phyloP scores from a whole-genome alignment of 202 grass and related monocot species.

The Panicum virgatum region DNA sequence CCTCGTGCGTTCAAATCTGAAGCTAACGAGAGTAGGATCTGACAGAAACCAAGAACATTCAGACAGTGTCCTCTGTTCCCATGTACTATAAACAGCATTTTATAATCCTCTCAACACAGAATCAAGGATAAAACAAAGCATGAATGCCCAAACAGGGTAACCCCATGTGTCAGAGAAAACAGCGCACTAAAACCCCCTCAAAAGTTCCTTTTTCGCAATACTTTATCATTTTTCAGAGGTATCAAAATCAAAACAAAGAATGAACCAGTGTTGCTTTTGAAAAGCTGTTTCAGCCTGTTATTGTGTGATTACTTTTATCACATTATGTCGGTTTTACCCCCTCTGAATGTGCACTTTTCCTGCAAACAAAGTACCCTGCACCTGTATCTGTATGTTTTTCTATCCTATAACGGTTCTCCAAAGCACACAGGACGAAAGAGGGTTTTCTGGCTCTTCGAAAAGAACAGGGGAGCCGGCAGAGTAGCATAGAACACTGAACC shows the following conservation, averaged over 20 bases:
- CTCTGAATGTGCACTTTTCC: neutral
- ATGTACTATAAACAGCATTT: neutral
- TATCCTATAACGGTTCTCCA: neutral
- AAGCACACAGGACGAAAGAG: neutral
- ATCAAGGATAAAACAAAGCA: conserved; percentile 23
- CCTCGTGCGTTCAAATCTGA: conserved; percentile 27
- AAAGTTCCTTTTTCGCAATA: neutral
- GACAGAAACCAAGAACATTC: conserved; percentile 46
- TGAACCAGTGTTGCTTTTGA: neutral
- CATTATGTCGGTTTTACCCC: neutral
- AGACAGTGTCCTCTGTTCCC: conserved; percentile 38
- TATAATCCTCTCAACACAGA: neutral
- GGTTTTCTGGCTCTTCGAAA: neutral
- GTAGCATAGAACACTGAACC: conserved; percentile 22
- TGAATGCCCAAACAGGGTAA: neutral
- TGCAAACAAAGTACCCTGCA: neutral
- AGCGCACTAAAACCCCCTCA: neutral
- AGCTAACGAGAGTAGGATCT: neutral
- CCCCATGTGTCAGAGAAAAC: neutral
- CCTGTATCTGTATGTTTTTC: neutral
- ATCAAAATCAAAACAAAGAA: neutral
- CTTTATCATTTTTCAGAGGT: neutral
- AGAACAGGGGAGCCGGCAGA: neutral
- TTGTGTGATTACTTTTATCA: neutral
- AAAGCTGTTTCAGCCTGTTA: neutral